These are phyloP conservation scores for Aspergillus ostianus DNA, from an alignment of 495 filamentous ascomycete genomes.

Conservation along the genomic window DNA sequence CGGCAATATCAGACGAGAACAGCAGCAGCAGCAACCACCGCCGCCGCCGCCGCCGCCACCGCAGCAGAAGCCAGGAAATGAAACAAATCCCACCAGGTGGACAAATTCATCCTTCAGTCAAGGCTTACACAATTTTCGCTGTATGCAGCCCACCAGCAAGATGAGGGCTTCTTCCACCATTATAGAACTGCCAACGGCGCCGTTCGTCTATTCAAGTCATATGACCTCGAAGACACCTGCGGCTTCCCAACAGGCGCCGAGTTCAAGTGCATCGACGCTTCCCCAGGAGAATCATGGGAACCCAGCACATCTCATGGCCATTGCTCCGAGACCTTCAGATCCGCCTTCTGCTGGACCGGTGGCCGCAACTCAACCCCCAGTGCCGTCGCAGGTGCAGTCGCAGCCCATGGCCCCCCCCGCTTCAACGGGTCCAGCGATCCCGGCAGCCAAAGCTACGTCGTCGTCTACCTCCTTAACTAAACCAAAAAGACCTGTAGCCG, in stretches of 20 bases:
- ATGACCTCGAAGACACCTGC: slow-evolving; percentile 10
- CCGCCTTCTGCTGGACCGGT: slow-evolving; percentile 2
- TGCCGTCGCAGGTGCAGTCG: neutral
- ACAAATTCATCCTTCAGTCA: slow-evolving; percentile 7
- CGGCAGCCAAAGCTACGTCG: slow-evolving; percentile 6
- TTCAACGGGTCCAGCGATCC: neutral
- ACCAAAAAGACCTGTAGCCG: slow-evolving; percentile 11
- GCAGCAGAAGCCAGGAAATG: slow-evolving; percentile 12
- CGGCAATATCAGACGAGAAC: slow-evolving; percentile 17
- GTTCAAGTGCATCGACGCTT: slow-evolving; percentile 3
- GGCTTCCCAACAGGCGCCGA: slow-evolving; percentile 5
- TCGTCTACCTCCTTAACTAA: slow-evolving; percentile 9
- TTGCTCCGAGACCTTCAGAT: slow-evolving; percentile 20
- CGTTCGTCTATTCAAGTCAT: slow-evolving; percentile 19
- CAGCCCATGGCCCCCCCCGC: neutral
- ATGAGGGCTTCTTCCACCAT: slow-evolving; percentile 28
- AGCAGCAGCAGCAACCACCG: neutral
- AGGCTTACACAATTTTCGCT: neutral
- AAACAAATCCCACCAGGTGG: slow-evolving; percentile 13
- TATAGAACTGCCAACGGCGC: slow-evolving; percentile 25
- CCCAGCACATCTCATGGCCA: slow-evolving; percentile 9
- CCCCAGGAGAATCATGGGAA: slow-evolving; percentile 1
- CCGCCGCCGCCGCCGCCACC: slow-evolving; percentile 3
- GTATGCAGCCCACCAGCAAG: slow-evolving; percentile 1
- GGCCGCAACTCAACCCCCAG: neutral